Base-by-base conservation (phyloP, 306 rosid species). In the Cucurbita pepo region DNA sequence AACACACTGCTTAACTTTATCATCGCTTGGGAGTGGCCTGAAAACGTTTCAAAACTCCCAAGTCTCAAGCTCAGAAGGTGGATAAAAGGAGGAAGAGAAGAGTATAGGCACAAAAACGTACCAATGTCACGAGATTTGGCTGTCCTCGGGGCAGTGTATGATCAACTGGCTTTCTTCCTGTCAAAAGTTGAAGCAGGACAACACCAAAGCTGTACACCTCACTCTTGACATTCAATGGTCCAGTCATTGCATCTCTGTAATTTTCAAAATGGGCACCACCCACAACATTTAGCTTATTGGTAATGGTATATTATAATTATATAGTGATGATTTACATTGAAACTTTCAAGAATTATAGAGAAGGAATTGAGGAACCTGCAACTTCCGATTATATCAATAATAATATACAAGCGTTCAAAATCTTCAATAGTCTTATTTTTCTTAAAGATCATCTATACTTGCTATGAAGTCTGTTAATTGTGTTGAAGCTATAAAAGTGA, bases 1-100 rank as follows among this genome's bases (percentile, higher is more conserved):
- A 69, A 91, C 82, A 57, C 96, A 91, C 76, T 87, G 96, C 87
- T 79, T 86, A 60, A 89, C 97, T 82, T 89, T 88, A 79, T 91
- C 97, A 71, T 91, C 97, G 73, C 97, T 88, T 91, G 44, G 97
- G 97, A 16, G 97, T 89, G 75, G 97, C 96, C 97, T 91, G 43
- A 79, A 65, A 57, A 85, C 71, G 67, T 63, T 54, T 63, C 70
- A 77, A 83, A 9, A 50, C 56, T 75, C 56, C 61, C 7, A 25
- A 59, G 21, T 40, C 73, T 85, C 75, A 69, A 84, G 84, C 56
- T 41, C 13, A 10, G 67, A 25, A 50, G 10, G 16, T 9, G 53
- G 62, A 22, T 11, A 37, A 54, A 48, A 12, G 58, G 13, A 62
- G 12, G 40, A 22, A 38, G 18, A 50, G 40, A 60, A 44, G 52